Base-by-base conservation (phyloP, 2,329 filamentous ascomycete species). In the Fusarium proliferatum region DNA sequence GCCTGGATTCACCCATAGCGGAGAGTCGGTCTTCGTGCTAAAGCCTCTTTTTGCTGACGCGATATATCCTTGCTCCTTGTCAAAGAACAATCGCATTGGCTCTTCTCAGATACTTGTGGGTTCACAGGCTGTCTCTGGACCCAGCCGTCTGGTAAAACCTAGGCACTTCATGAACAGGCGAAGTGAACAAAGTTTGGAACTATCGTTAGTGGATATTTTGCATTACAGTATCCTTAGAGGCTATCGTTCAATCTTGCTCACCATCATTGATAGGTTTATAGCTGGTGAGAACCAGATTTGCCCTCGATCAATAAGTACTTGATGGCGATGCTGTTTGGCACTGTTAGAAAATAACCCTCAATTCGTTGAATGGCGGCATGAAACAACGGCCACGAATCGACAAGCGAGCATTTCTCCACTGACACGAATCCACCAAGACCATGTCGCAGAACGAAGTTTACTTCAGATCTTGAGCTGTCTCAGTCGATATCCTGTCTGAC, bases 91-190 rank as follows among this genome's bases (percentile, higher is more conserved):
- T 45, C 39, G 36, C 62, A 42, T 64, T 43, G 36, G 30, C 34
- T 39, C 15, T 43, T 33, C 21, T 49, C 21, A 60, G 33, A 36
- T 43, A 39, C 23, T 39, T 39, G n/a, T 36, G 38, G 39, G 26
- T 21, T 46, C 36, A 34, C n/a, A 42, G 28, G 26, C 36, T 64
- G 62, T 59, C 64, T 69, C 28, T 61, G 38, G 49, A 60, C 60
- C 71, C 71, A 73, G 43, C 60, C 60, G 45, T 43, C 57, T 63
- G 67, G 63, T 69, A 69, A 69, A 64, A 33, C 59, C 52, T 45
- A 58, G 43, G 41, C 17, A 59, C 45, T 41, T 52, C 26, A 38
- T 33, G 30, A 53, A 33, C 39, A 42, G 62, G 33, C 51, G 58
- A 13, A 46, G 43, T 23, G 48, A 34, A 58, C 53, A 64, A 17